phyloP scores from a whole-genome alignment of 2,329 filamentous ascomycete genomes.

The Seiridium cupressi region DNA sequence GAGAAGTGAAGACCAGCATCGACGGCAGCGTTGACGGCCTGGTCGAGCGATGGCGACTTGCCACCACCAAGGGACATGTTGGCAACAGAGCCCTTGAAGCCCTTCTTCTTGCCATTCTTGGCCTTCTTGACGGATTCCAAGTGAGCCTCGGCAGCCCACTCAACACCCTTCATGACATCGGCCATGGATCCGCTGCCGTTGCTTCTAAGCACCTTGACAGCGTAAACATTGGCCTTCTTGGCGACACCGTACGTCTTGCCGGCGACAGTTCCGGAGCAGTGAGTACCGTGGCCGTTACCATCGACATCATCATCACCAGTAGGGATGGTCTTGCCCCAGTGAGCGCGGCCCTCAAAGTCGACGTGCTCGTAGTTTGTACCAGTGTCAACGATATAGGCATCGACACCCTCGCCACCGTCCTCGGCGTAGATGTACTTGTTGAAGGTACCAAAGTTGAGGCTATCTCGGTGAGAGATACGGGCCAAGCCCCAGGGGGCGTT shows the following conservation, averaged over 20 bases:
- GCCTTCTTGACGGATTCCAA: constrained; percentile 70
- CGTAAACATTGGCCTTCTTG: constrained; percentile 96
- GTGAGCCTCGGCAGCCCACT: constrained; percentile 86
- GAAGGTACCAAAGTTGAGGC: constrained; percentile 85
- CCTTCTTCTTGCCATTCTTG: constrained; percentile 88
- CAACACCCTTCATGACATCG: constrained; percentile 96
- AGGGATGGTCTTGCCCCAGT: constrained; percentile 97
- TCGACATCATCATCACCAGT: constrained; percentile 79
- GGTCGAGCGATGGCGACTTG: constrained; percentile 89
- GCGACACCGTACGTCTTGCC: constrained; percentile 99
- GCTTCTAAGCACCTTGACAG: constrained; percentile 96
- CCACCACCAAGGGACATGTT: constrained; percentile 99
- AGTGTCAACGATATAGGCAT: constrained; percentile 98
- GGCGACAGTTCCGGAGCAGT: constrained; percentile 97
- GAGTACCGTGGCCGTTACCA: constrained; percentile 97
- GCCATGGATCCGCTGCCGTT: constrained; percentile 99
- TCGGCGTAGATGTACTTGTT: constrained; percentile 96
- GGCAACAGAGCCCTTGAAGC: constrained; percentile 97
- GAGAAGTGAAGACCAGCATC: constrained; percentile 93
- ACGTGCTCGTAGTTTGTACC: constrained; percentile 92
- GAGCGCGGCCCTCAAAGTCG: constrained; percentile 93
- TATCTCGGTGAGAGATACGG: constrained; percentile 91
- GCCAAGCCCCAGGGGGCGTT: constrained; percentile 98
- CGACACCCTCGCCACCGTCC: constrained; percentile 93
- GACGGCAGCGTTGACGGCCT: constrained; percentile 91